Conservation (phyloP, 1,284 basidiomycete species). For the Leccinum solheimii region DNA sequence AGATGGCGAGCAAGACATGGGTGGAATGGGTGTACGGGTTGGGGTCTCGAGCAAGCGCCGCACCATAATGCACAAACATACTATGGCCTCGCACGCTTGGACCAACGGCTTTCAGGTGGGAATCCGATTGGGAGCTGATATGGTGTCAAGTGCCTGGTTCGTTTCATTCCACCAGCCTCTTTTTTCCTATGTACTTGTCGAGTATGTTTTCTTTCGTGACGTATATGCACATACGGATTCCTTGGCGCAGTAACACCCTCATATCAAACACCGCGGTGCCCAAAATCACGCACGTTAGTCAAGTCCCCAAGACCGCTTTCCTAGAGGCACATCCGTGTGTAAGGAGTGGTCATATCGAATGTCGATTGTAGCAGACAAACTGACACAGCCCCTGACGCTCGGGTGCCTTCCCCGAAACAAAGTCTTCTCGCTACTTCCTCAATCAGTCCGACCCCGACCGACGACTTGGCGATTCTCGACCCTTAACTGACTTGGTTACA, state of each 20-base stretch:
- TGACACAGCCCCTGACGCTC: slow-evolving; percentile 20
- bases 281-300: not conserved
- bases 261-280: slow-evolving; percentile 6
- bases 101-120: slow-evolving; percentile 76
- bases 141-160: slow-evolving; percentile 26
- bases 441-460: slow-evolving; percentile 25
- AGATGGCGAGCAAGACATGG: slow-evolving; percentile 30
- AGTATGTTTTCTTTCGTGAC: slow-evolving; percentile 18
- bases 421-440: slow-evolving; percentile 17
- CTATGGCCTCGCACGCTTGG: slow-evolving; percentile 83
- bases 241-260: slow-evolving; percentile 2
- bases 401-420: slow-evolving; percentile 20
- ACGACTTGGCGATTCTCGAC: not conserved
- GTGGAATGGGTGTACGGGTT: slow-evolving; percentile 11
- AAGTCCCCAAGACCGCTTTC: slow-evolving; percentile 11
- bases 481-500: not conserved
- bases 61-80: slow-evolving; percentile 77
- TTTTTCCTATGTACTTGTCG: slow-evolving; percentile 27
- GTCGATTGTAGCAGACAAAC: not conserved
- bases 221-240: slow-evolving; percentile 4
- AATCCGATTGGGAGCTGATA: slow-evolving; percentile 86
- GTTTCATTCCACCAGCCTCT: slow-evolving; percentile 11
- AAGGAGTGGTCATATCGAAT: too few species aligned
- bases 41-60: slow-evolving; percentile 17
- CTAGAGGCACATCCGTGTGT: slow-evolving; percentile 7